Evolutionary conservation across 768 basidiomycete species (phyloP), one percentile per base, ranked within the genome.

Genomic region (Gymnopilus dilepis): DNA sequence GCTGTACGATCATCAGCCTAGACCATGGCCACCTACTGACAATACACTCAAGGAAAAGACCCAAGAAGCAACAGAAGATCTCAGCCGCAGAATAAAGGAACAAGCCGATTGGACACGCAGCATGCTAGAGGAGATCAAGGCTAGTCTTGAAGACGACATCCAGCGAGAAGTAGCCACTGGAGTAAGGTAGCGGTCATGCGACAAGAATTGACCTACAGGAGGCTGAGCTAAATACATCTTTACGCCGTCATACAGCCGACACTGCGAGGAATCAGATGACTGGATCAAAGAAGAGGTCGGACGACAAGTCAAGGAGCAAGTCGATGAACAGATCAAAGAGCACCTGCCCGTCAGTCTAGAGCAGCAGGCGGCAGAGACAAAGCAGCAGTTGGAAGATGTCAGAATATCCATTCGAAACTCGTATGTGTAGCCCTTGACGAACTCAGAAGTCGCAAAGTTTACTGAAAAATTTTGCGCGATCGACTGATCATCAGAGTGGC

Each of bases 351-450:
- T 82, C 7, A 73, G 80, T 22, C 72, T 87, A 52, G 63, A 75
- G 17, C 67, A 82, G 60, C 84, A 86, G 65, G 72, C 72, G 0
- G 67, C 72, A 15, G 80, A 84, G 61, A 82, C 74, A 56, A 77
- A 77, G 59, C 70, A 71, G 53, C 78, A 82, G 58, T 65, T 87
- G 45, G 67, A 70, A 17, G 78, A 80, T 7, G 77, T 84, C 47
- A 76, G 76, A 60, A 72, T 75, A 31, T 82, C 84, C 9, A 68
- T 85, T 22, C 64, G 52, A 13, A 88, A 88, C 71, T 85, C 86
- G 87, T 88, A 63, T 63, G 84, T 79, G 19, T 40, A 26, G n/a
- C 40, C n/a, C 37, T 59, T 28, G 21, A 19, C 17, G 22, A 40
- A 37, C 26, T 28, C 15, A 21, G 24, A n/a, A 15, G 30, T 30